phyloP scores from a whole-genome alignment of 2,329 filamentous ascomycete species.

The Dactylonectria macrodidyma region DNA sequence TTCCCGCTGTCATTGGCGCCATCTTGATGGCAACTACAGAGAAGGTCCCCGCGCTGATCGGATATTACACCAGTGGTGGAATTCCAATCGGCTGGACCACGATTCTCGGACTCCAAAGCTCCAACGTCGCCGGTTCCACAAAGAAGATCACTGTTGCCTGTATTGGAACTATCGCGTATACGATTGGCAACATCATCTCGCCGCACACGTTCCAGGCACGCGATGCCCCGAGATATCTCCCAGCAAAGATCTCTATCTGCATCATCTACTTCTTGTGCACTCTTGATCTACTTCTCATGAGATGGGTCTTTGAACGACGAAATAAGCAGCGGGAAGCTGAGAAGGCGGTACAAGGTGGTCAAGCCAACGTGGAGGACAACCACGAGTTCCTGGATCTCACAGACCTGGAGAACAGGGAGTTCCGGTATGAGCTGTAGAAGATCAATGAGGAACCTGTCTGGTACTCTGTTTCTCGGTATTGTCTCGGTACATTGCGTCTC shows the following conservation, averaged over 20 bases:
- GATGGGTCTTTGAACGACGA: conserved; percentile 35
- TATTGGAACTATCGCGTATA: conserved; percentile 41
- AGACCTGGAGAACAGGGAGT: conserved; percentile 37
- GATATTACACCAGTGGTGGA: conserved; percentile 39
- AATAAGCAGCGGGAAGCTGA: conserved; percentile 34
- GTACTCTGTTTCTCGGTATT: no score
- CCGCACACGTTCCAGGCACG: conserved; percentile 41
- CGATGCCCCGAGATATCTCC: conserved; percentile 37
- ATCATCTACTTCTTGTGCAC: conserved; percentile 42
- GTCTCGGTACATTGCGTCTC: neutral
- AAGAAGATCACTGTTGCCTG: conserved; percentile 42
- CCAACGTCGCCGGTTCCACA: conserved; percentile 40
- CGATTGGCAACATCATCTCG: conserved; percentile 42
- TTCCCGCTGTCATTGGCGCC: conserved; percentile 38
- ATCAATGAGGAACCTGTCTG: no score
- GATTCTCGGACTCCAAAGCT: conserved; percentile 40
- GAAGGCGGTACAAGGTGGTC: conserved; percentile 18
- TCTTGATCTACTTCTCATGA: conserved; percentile 36
- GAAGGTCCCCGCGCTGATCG: conserved; percentile 38
- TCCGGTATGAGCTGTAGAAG: conserved; percentile 31
- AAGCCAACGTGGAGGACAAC: conserved; percentile 30
- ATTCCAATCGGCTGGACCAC: conserved; percentile 43
- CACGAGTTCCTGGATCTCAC: conserved; percentile 42
- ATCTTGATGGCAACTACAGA: conserved; percentile 43
- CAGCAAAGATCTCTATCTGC: conserved; percentile 40